Evolutionary conservation across 148 eudicot species (phyloP), one percentile per base, ranked within the genome.

Genomic region (Camellia sinensis): DNA sequence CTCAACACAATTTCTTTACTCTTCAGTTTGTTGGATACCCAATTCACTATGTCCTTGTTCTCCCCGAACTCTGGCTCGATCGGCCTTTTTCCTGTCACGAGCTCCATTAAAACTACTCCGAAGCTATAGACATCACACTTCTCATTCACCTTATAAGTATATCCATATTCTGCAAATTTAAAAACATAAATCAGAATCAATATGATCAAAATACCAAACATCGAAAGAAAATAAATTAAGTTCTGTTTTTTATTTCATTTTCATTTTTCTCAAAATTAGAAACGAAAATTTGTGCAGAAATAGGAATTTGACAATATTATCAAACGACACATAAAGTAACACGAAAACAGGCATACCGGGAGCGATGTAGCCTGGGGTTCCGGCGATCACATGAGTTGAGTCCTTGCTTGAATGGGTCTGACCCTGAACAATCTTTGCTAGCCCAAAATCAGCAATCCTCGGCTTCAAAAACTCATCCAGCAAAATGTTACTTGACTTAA

Each of bases 91-190:
- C 99, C 99, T 0, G 95, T 92, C 43, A 96, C 95, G 14, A 96
- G 87, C 75, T 96, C 99, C 98, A 96, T 89, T 40, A 96, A 52
- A n/a, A 96, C 98, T 5, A 96, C 98, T 75, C 99, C 99, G n/a
- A 96, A 96, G 79, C 99, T 96, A 45, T 96, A 96, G 63, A 96
- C 92, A 40, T 96, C 98, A 43, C 92, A 88, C 81, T 96, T 96
- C 87, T 96, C 99, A 3, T 84, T 88, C 82, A 96, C 98, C 73
- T 91, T 96, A 86, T 80, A 86, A 29, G 93, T 88, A 80, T 96
- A 96, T 1, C 95, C 99, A 52, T 93, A 93, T 73, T 96, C 99
- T 95, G 87, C 89, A 82, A 53, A 73, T 65, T 53, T 4, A 6
- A 81, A 44, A 3, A 48, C 7, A 29, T 48, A 22, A 1, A 22